These are phyloP conservation scores for Dillenia turbinata DNA, from an alignment of 164 flowering plant genomes.

Conservation along the genomic window DNA sequence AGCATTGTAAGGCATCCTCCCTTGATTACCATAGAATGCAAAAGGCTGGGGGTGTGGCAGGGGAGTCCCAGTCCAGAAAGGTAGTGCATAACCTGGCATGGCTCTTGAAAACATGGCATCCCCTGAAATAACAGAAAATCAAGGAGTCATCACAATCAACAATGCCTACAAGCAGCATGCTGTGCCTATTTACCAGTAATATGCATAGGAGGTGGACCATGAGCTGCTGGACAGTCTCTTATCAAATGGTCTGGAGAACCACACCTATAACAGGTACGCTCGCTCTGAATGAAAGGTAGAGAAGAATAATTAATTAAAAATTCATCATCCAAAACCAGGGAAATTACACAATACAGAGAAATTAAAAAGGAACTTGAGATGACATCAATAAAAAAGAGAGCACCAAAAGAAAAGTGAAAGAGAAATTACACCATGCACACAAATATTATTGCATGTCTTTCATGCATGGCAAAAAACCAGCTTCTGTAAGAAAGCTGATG, in stretches of 20 bases:
- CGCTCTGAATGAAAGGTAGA: slow-evolving; percentile 31
- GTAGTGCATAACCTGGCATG: slow-evolving; percentile 34
- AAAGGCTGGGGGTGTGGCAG: slow-evolving; percentile 37
- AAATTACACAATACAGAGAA: background rate
- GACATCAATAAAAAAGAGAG: background rate
- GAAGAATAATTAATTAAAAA: background rate
- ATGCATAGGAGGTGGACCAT: slow-evolving; percentile 31
- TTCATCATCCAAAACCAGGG: background rate
- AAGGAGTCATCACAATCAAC: background rate
- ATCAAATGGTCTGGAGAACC: slow-evolving; percentile 74
- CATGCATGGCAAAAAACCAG: no score
- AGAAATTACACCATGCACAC: no score
- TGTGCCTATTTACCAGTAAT: slow-evolving; percentile 34
- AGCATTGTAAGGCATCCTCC: slow-evolving; percentile 46
- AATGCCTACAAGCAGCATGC: background rate
- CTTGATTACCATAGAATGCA: slow-evolving; percentile 40
- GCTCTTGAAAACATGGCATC: slow-evolving; percentile 29
- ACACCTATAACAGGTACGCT: slow-evolving; percentile 69
- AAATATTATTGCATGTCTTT: no score
- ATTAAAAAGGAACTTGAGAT: background rate
- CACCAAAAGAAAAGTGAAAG: background rate
- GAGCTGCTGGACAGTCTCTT: slow-evolving; percentile 63
- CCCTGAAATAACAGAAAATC: slow-evolving; percentile 19
- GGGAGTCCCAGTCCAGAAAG: slow-evolving; percentile 48
- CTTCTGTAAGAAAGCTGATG: background rate